Conservation (phyloP, 108 stramenopile genomes). For the Schizochytrium sp. region DNA sequence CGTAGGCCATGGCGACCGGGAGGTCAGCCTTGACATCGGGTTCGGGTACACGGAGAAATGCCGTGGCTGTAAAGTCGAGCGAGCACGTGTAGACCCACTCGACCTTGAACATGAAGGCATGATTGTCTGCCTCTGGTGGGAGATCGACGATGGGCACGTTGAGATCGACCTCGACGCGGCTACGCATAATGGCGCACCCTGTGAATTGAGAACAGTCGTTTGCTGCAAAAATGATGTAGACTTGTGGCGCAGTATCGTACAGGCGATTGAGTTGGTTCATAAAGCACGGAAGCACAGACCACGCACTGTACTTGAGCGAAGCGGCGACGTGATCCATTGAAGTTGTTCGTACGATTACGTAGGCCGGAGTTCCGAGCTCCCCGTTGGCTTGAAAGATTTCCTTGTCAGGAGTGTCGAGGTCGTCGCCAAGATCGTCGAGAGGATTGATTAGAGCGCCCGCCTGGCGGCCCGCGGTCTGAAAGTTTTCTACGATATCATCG, state of each 20-base stretch:
- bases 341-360: not conserved
- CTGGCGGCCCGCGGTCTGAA: not conserved
- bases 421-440: not conserved
- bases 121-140: not conserved
- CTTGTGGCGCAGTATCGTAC: not conserved
- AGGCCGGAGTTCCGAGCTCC: not conserved
- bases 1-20: not conserved
- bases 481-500: not conserved
- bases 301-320: not conserved
- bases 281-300: constrained; percentile 15
- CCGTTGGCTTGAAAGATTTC: not conserved
- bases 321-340: not conserved
- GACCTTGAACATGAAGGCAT: not conserved
- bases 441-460: not conserved
- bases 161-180: not conserved
- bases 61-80: not conserved
- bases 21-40: not conserved
- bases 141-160: not conserved
- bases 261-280: not conserved
- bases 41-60: not conserved
- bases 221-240: not conserved
- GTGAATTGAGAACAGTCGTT: not conserved
- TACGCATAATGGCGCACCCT: not conserved
- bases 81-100: not conserved
- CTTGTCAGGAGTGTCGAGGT: not conserved